phyloP scores from a whole-genome alignment of 805 yeast species.

The Suhomyces sp. region DNA sequence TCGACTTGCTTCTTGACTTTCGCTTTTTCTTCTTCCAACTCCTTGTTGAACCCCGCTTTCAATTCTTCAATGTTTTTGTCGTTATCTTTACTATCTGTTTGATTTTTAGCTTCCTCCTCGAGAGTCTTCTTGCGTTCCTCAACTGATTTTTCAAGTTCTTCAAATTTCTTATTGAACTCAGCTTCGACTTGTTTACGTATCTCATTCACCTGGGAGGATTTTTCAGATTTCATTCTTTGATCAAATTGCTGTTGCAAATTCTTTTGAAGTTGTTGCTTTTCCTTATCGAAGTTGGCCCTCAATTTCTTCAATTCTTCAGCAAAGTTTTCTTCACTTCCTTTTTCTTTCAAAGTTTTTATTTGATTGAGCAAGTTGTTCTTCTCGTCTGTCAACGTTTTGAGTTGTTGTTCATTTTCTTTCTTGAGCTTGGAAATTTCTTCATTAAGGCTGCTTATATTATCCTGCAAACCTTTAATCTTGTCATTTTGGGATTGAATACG shows the following conservation, averaged over 20 bases:
- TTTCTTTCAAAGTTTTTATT: slow-evolving; percentile 26
- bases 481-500: slow-evolving; percentile 21
- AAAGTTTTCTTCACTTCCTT: slow-evolving; percentile 9
- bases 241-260: slow-evolving; percentile 10
- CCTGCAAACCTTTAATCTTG: slow-evolving; percentile 26
- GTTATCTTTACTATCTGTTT: slow-evolving; percentile 3
- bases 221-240: slow-evolving; percentile 16
- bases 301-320: slow-evolving; percentile 11
- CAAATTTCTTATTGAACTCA: slow-evolving; percentile 19
- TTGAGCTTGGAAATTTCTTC: slow-evolving; percentile 17
- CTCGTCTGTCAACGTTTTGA: slow-evolving; percentile 12
- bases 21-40: slow-evolving; percentile 24
- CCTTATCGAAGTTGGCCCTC: slow-evolving; percentile 16
- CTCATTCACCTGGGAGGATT: slow-evolving; percentile 12
- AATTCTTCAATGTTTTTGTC: slow-evolving; percentile 15
- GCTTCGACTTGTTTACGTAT: slow-evolving; percentile 23
- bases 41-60: slow-evolving; percentile 16
- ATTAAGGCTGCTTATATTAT: slow-evolving; percentile 18
- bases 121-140: slow-evolving; percentile 29
- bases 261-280: slow-evolving; percentile 13
- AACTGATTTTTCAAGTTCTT: slow-evolving; percentile 15
- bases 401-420: slow-evolving; percentile 9
- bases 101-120: slow-evolving; percentile 33
- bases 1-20: slow-evolving; percentile 49
- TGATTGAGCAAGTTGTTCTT: slow-evolving; percentile 16